A percentile compares a stretch with the other conserved stretches of the same genome.
Conservation (phyloP, 2,329 filamentous ascomycete genomes). For the Aspergillus sp. region DNA sequence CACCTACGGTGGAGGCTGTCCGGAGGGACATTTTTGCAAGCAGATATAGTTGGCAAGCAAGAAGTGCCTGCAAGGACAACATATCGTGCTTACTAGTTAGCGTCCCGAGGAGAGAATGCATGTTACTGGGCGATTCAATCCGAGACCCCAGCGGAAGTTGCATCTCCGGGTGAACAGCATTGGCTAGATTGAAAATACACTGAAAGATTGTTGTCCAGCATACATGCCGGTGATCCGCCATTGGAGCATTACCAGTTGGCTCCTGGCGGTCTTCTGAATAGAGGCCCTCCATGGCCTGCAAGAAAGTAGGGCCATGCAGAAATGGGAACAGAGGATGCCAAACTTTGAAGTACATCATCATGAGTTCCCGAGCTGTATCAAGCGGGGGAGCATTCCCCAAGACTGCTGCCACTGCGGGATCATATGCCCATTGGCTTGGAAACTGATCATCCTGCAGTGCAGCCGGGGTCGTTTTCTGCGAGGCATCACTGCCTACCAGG, state of each 20-base stretch:
- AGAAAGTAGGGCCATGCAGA: conserved; percentile 53
- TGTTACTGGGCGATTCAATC: conserved; percentile 42
- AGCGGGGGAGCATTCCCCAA: conserved; percentile 33
- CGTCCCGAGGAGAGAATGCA: conserved; percentile 41
- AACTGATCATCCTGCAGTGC: conserved; percentile 14
- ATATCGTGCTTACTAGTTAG: conserved; percentile 49
- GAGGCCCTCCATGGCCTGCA: conserved; percentile 48
- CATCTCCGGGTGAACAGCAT: conserved; percentile 35
- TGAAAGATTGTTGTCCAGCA: conserved; percentile 48
- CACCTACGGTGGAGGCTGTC: conserved; percentile 52
- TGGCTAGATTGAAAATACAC: conserved; percentile 55
- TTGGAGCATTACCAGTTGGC: background rate
- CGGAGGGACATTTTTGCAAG: conserved; percentile 52
- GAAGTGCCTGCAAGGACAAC: conserved; percentile 51
- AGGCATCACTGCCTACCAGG: conserved; percentile 30
- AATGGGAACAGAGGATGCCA: conserved; percentile 59
- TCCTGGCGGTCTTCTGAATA: conserved; percentile 33
- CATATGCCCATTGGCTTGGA: conserved; percentile 31
- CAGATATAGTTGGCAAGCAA: conserved; percentile 54
- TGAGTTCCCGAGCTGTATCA: conserved; percentile 43
- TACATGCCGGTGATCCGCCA: conserved; percentile 26
- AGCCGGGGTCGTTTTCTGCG: conserved; percentile 17
- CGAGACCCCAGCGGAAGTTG: conserved; percentile 36
- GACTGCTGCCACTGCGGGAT: conserved; percentile 25
- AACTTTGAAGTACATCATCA: conserved; percentile 53